phyloP scores from a whole-genome alignment of 306 rosid genomes.

The Cajanus cajan region DNA sequence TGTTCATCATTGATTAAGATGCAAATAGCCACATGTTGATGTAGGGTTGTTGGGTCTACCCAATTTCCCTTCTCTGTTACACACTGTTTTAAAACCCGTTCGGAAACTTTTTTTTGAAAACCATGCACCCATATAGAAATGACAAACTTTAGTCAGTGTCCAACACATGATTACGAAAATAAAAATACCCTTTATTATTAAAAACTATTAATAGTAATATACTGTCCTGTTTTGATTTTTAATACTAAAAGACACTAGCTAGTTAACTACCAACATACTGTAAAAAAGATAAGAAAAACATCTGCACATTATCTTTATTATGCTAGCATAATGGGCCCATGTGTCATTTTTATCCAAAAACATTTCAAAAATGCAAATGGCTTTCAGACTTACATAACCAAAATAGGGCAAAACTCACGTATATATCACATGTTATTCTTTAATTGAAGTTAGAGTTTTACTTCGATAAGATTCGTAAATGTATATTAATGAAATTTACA shows the following conservation, averaged over 20 bases:
- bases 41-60: background rate
- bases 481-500: too few relatives aligned
- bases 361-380: background rate
- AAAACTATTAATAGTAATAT: background rate
- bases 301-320: background rate
- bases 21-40: background rate
- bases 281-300: background rate
- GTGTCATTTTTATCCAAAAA: background rate
- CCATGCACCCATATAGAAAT: background rate
- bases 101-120: too few relatives aligned
- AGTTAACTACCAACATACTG: background rate
- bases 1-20: slow-evolving; percentile 14
- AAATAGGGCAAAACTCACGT: too few relatives aligned
- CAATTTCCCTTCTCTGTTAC: background rate
- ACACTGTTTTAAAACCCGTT: background rate
- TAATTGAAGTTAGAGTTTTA: too few relatives aligned
- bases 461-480: too few relatives aligned
- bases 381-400: background rate
- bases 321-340: background rate
- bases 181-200: background rate
- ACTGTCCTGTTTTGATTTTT: background rate
- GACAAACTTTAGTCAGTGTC: background rate
- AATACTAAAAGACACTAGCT: background rate
- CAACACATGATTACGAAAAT: background rate
- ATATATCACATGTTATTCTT: too few relatives aligned